Percentiles rank a stretch among this genome's conserved stretches.
Evolutionary conservation across 1,284 basidiomycete species (phyloP).

Genomic region (Ceratobasidium sp.): DNA sequence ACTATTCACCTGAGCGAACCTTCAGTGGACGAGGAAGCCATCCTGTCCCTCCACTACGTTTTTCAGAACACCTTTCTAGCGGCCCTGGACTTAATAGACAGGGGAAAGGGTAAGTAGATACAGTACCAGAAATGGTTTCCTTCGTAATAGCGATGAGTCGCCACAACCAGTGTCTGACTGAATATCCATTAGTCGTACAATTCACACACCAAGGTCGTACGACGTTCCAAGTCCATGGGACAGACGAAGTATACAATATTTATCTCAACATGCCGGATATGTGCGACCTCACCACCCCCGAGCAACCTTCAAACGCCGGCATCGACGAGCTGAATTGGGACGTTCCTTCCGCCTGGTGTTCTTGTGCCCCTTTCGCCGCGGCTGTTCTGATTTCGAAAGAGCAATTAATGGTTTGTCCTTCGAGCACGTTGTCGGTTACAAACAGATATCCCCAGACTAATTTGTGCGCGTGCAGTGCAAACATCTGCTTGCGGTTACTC

Average conservation of each 20-base stretch:
- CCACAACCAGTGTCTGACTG: not conserved
- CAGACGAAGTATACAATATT: constrained; percentile 6
- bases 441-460: not conserved
- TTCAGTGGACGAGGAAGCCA: constrained; percentile 39
- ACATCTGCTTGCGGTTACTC: constrained; percentile 21
- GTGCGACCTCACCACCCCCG: not conserved
- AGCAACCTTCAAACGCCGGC: not conserved
- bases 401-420: constrained; percentile 9
- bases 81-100: constrained; percentile 45
- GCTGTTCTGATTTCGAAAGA: constrained; percentile 5
- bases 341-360: constrained; percentile 20
- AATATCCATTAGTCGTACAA: not conserved
- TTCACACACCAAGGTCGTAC: constrained; percentile 6
- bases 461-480: constrained; percentile 16
- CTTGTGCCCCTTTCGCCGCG: constrained; percentile 8
- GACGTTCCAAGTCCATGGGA: constrained; percentile 15
- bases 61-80: constrained; percentile 44
- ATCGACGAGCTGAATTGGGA: not conserved
- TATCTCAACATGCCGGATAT: constrained; percentile 2
- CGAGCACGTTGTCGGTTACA: too few species aligned
- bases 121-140: not conserved
- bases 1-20: not conserved
- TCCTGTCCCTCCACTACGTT: constrained; percentile 40
- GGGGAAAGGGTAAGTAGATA: constrained; percentile 38
- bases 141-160: too few species aligned